phyloP scores from a whole-genome alignment of 108 stramenopile species.

The Skeletonema marinoi region DNA sequence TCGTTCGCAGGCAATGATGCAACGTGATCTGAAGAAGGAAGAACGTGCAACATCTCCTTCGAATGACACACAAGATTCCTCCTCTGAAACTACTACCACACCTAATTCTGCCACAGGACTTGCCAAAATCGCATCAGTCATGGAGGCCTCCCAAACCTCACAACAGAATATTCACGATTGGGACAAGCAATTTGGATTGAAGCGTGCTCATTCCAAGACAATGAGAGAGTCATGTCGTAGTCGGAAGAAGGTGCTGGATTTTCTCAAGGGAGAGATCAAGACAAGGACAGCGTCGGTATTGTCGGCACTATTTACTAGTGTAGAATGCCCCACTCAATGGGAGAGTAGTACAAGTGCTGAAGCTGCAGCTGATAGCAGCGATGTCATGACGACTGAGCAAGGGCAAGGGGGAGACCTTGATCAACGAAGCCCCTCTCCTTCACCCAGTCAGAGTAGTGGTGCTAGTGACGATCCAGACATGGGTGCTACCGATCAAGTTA shows the following conservation, averaged over 20 bases:
- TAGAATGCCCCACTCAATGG: neutral
- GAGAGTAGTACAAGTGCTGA: neutral
- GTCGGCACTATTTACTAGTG: neutral
- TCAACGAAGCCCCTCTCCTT: neutral
- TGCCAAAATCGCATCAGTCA: constrained; percentile 35
- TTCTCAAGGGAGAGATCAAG: constrained; percentile 24
- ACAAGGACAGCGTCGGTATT: constrained; percentile 1
- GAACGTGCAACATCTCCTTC: neutral
- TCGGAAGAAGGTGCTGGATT: constrained; percentile 50
- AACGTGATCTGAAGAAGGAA: neutral
- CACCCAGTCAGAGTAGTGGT: neutral
- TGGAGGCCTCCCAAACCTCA: constrained; percentile 63
- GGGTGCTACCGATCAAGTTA: neutral
- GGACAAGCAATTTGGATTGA: constrained; percentile 82
- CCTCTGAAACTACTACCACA: neutral
- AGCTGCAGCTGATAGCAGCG: neutral
- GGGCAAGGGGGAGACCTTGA: neutral
- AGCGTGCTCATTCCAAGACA: constrained; percentile 74
- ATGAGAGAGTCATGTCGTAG: constrained; percentile 72
- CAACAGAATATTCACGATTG: constrained; percentile 84
- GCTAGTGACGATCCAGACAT: neutral
- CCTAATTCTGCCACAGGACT: neutral
- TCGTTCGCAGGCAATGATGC: neutral
- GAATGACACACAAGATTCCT: neutral
- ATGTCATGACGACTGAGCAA: neutral